A percentile compares a stretch with the other conserved stretches of the same genome.
These are phyloP conservation scores for Aristolochia contorta DNA, from an alignment of 164 flowering plant genomes.

Conservation along the genomic window DNA sequence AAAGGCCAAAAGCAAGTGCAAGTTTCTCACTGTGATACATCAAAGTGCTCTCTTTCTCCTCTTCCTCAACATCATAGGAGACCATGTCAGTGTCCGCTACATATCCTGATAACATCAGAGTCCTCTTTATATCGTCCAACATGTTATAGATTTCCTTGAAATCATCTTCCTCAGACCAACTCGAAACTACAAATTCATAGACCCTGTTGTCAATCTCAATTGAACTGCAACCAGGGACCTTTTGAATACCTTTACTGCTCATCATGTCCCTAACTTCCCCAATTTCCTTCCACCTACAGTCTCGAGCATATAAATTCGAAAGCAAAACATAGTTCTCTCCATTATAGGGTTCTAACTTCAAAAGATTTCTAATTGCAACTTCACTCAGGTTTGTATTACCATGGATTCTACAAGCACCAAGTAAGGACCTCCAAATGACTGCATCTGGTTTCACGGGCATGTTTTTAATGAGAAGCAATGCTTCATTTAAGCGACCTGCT, in stretches of 20 bases:
- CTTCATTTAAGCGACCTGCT: constrained; percentile 3
- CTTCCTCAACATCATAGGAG: constrained; percentile 7
- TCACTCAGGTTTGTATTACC: constrained; percentile 2
- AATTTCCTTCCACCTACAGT: constrained; percentile 3
- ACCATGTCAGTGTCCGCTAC: constrained; percentile 6
- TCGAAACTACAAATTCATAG: constrained; percentile 7
- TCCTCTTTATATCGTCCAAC: constrained; percentile 4
- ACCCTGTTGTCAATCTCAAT: constrained; percentile 7
- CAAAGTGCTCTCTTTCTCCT: constrained; percentile 7
- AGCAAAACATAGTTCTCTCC: constrained; percentile 3
- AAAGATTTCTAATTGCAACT: constrained; percentile 5
- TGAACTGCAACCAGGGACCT: constrained; percentile 9
- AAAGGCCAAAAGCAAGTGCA: constrained; percentile 7
- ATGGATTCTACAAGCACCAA: constrained; percentile 9
- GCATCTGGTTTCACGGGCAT: constrained; percentile 5
- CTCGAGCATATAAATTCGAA: constrained; percentile 7
- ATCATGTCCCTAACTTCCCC: constrained; percentile 3
- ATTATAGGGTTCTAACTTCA: constrained; percentile 4
- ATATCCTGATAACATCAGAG: constrained; percentile 5
- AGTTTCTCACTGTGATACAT: constrained; percentile 11
- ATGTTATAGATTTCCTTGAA: constrained; percentile 1
- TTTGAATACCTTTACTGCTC: constrained; percentile 4
- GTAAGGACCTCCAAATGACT: too few species aligned
- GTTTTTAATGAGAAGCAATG: not conserved
- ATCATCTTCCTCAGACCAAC: not conserved